These are phyloP conservation scores for Skeletonema costatum DNA, from an alignment of 108 stramenopile genomes.

Conservation along the genomic window DNA sequence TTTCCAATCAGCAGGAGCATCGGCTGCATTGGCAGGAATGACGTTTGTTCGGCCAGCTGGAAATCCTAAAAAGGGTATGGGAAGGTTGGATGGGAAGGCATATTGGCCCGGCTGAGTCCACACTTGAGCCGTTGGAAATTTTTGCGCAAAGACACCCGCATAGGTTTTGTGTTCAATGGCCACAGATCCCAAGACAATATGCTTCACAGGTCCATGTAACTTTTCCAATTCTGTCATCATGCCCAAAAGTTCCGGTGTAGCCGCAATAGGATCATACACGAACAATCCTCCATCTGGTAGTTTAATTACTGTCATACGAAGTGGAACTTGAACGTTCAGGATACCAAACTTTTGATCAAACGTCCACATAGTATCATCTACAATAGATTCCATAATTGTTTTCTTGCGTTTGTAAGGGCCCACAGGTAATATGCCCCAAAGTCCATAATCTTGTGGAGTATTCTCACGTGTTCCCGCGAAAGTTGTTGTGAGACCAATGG, in stretches of 20 bases:
- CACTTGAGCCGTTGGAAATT: conserved; percentile 77
- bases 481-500: conserved; percentile 65
- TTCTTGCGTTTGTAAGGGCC: conserved; percentile 90
- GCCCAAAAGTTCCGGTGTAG: conserved; percentile 79
- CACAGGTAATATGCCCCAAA: conserved; percentile 91
- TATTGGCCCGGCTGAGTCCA: conserved; percentile 91
- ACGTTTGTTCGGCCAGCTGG: conserved; percentile 62
- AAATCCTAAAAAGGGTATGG: conserved; percentile 81
- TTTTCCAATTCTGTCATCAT: conserved; percentile 61
- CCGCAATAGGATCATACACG: conserved; percentile 91
- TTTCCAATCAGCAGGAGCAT: conserved; percentile 74
- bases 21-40: conserved; percentile 53
- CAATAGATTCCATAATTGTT: conserved; percentile 79
- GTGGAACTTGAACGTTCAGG: conserved; percentile 92
- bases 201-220: conserved; percentile 80
- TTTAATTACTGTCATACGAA: conserved; percentile 87
- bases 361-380: conserved; percentile 86
- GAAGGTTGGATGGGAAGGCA: conserved; percentile 77
- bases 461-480: conserved; percentile 66
- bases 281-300: conserved; percentile 77
- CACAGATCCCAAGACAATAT: conserved; percentile 90
- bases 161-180: conserved; percentile 96
- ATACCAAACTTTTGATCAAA: conserved; percentile 96
- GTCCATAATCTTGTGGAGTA: conserved; percentile 79
- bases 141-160: conserved; percentile 89